Evolutionary conservation across 257 asterid species (phyloP), one percentile per base, ranked within the genome.

Genomic region (Rhazya stricta): DNA sequence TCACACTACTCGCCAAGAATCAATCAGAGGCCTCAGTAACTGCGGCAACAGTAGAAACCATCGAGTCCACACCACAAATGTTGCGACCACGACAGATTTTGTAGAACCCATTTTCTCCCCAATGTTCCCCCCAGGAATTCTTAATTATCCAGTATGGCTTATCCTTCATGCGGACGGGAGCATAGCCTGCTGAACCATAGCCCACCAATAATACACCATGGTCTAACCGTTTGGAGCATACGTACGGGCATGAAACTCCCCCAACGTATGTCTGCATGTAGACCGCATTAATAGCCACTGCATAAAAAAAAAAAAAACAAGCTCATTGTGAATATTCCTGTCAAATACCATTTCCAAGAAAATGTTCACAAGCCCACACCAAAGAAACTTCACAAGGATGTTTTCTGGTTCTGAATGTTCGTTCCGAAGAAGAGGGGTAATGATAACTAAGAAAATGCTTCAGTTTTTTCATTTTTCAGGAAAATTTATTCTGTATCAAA

Each of bases 41-140:
- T 56, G 96, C 96, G 57, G 91, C 93, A 78, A 93, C 95, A 60
- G 98, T 86, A 19, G 98, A 93, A 36, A 91, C 98, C 96, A 91
- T 83, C 29, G 98, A 88, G 81, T 93, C 94, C 81, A 93, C 96
- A 41, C 98, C 98, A 77, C 98, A 93, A 18, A 89, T 57, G 77
- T 88, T 86, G 67, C 75, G 90, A 36, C 94, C 94, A 18, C 82
- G 82, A 46, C 98, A 93, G 79, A 93, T 89, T 74, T 86, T 88
- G 79, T 91, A 93, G 82, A 61, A 93, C 0, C 98, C 98, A 0
- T 79, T 74, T 73, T 93, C 97, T 80, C 97, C 98, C 98, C 97
- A 92, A 5, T 60, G 78, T 74, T 75, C 82, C 36, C 97, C 97
- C 97, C 98, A 93, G 0, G 98, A 93, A 77, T 93, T 91, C 91